These are phyloP conservation scores for Verticillium dahliae DNA, from an alignment of 2,329 filamentous ascomycete genomes.

Conservation along the genomic window DNA sequence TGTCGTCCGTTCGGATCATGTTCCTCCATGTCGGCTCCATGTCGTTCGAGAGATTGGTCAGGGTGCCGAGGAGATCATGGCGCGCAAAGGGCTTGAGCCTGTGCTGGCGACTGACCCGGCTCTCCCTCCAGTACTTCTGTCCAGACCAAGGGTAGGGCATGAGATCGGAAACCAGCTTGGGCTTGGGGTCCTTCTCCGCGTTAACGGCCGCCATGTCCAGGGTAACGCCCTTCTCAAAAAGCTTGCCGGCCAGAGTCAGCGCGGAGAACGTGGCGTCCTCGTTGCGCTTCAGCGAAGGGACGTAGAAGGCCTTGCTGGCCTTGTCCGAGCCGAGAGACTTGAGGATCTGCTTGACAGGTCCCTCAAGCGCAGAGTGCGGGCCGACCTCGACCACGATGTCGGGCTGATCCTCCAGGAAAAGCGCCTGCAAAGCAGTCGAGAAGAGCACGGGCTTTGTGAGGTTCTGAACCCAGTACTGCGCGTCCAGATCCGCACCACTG, in stretches of 20 bases:
- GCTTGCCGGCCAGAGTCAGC: constrained; percentile 32
- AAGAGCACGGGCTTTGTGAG: constrained; percentile 33
- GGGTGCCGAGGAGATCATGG: constrained; percentile 25
- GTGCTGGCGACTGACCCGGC: neutral
- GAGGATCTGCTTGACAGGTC: constrained; percentile 43
- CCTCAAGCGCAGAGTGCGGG: constrained; percentile 39
- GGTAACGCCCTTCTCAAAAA: constrained; percentile 34
- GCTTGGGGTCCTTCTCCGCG: neutral
- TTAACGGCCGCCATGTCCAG: constrained; percentile 3
- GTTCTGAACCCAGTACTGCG: constrained; percentile 39
- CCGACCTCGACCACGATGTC: constrained; percentile 41
- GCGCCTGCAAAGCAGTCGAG: constrained; percentile 22
- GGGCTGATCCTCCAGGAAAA: constrained; percentile 7
- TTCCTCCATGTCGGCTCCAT: constrained; percentile 31
- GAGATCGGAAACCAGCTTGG: constrained; percentile 11
- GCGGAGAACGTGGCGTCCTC: constrained; percentile 39
- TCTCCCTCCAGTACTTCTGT: neutral
- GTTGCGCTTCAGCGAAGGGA: constrained; percentile 41
- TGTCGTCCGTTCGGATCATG: constrained; percentile 23
- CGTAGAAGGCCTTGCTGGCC: constrained; percentile 33
- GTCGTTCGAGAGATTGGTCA: constrained; percentile 24
- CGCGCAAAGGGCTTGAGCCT: constrained; percentile 7
- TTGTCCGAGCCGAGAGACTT: constrained; percentile 28
- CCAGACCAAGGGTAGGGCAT: constrained; percentile 19
- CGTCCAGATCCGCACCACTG: constrained; percentile 23